phyloP scores from a whole-genome alignment of 2,329 filamentous ascomycete genomes.

The Tolypocladium inflatum region DNA sequence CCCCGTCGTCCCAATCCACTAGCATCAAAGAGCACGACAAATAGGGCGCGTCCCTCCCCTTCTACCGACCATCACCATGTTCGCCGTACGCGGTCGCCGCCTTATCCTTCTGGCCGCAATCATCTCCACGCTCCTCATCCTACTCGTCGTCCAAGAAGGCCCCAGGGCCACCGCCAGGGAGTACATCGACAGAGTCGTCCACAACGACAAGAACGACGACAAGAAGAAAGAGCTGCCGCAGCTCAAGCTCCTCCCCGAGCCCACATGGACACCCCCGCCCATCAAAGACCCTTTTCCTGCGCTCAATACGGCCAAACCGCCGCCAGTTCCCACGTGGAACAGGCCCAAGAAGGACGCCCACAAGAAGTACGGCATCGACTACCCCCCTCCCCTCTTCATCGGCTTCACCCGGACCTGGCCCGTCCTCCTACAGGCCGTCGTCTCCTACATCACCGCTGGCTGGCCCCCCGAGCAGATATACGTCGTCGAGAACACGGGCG shows the following conservation, averaged over 20 bases:
- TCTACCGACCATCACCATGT: neutral
- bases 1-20: neutral
- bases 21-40: neutral
- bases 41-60: neutral
- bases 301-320: conserved; percentile 22
- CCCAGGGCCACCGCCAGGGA: neutral
- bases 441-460: conserved; percentile 48
- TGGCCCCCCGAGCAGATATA: conserved; percentile 49
- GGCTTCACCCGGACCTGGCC: conserved; percentile 50
- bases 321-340: conserved; percentile 36
- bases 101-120: neutral
- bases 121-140: neutral
- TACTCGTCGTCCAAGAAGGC: neutral
- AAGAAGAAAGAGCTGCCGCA: neutral
- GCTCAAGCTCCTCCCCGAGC: conserved; percentile 19
- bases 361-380: conserved; percentile 25
- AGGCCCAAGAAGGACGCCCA: conserved; percentile 25
- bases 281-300: conserved; percentile 33
- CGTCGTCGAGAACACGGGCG: conserved; percentile 50
- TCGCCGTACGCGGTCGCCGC: neutral
- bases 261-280: conserved; percentile 24
- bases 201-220: neutral
- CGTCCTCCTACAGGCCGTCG: conserved; percentile 44
- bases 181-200: neutral
- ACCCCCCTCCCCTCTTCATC: conserved; percentile 42